Percentiles rank a stretch among this genome's conserved stretches.
These are phyloP conservation scores for Ceratobasidium sp. DNA, from an alignment of 1,284 basidiomycete genomes.

Conservation along the genomic window DNA sequence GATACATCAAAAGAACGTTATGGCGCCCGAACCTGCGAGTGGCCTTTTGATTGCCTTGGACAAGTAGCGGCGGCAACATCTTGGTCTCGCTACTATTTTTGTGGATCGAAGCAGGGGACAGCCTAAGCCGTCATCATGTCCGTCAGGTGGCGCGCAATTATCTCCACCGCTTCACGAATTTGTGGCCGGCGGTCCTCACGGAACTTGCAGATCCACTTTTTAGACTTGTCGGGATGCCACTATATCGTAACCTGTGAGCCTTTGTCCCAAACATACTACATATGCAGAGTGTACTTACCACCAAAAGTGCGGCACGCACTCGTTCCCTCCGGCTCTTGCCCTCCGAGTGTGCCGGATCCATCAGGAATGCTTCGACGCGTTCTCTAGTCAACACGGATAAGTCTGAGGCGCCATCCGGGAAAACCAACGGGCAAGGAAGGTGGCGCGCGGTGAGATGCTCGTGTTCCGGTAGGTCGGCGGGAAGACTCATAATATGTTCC, in stretches of 20 bases:
- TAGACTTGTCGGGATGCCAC: constrained; percentile 28
- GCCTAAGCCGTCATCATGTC: constrained; percentile 13
- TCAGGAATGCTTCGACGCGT: constrained; percentile 10
- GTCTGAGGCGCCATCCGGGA: neutral
- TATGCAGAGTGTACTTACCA: neutral
- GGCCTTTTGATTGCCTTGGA: too few relatives aligned
- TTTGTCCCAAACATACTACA: neutral
- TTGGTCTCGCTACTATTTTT: too few relatives aligned
- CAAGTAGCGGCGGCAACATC: too few relatives aligned
- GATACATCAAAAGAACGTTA: too few relatives aligned
- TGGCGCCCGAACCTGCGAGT: too few relatives aligned
- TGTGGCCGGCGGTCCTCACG: neutral
- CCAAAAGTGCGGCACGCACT: constrained; percentile 4
- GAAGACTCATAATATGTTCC: neutral
- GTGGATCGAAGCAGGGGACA: too few relatives aligned
- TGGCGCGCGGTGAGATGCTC: neutral
- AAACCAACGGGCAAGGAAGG: neutral
- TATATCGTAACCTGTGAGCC: neutral
- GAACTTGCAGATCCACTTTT: constrained; percentile 19
- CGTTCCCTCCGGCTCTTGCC: constrained; percentile 19
- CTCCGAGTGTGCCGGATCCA: constrained; percentile 16
- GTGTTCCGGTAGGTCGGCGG: neutral
- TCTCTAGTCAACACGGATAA: neutral
- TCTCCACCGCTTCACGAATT: neutral
- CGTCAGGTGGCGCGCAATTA: constrained; percentile 6